Base-by-base conservation (phyloP, 169 alveolate genomes). In the Miamiensis avidus region DNA sequence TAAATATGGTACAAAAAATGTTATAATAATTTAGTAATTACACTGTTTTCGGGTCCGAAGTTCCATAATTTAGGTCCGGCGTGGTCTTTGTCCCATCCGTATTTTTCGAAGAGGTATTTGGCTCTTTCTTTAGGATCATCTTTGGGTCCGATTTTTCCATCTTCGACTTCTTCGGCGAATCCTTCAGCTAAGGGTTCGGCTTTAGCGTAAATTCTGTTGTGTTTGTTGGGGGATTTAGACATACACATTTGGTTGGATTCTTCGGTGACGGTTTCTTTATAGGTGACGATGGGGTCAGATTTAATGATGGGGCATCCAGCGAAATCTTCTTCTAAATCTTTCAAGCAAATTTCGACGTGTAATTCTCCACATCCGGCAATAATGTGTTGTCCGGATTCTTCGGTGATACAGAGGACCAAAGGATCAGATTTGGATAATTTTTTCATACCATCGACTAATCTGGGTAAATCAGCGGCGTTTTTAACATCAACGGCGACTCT, bases 281-380 rank as follows among this genome's bases (percentile, higher is more conserved):
- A 99, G 34, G 99, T 97, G 85, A 99, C 99, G 89, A 98, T 99
- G 25, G 99, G 99, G 93, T 98, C 99, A 1, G 99, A 97, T 82
- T 98, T 98, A 76, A 96, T 98, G 94, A 99, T 98, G 94, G 99
- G 99, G 83, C 98, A 96, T 93, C 97, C 99, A 76, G 99, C 99
- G 92, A 98, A 98, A 92, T 99, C 99, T 76, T 99, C 99, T 95
- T 95, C 97, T 82, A 98, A 94, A 92, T 99, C 99, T 95, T 99
- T 98, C 86, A 99, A 94, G 93, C 99, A 98, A 83, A 98, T 98
- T 95, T 99, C 99, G 81, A 99, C 98, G 96, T 99, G 99, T 85
- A 98, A 96, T 93, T 99, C 99, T 49, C 99, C 99, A 94, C 99
- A 98, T 72, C 99, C 99, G 31, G 98, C 99, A 88, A 99, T 97